These are phyloP conservation scores for Salix caprea DNA, from an alignment of 345 rosid species.

Conservation along the genomic window DNA sequence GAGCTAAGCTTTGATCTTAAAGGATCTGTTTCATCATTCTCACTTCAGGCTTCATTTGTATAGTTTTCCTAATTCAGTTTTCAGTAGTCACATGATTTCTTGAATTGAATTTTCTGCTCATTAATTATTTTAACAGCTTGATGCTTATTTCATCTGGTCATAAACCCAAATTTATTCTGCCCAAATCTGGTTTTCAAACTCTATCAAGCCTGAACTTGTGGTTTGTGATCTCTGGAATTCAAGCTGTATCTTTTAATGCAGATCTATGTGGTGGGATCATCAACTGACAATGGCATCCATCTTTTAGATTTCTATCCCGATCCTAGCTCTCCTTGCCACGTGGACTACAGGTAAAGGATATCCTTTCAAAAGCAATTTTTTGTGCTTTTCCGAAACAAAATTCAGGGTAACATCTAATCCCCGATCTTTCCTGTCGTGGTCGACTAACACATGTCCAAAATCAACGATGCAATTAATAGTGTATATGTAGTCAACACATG, in stretches of 20 bases:
- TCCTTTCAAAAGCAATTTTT: not conserved
- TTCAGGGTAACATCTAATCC: not conserved
- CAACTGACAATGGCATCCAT: slow-evolving; percentile 70
- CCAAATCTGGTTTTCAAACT: not conserved
- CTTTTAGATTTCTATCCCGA: slow-evolving; percentile 87
- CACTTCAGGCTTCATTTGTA: too few species aligned
- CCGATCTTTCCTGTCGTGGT: not conserved
- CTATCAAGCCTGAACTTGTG: not conserved
- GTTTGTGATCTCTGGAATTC: not conserved
- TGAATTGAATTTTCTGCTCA: too few species aligned
- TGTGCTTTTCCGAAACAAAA: not conserved
- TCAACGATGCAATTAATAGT: not conserved
- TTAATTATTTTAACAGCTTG: too few species aligned
- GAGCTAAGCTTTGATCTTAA: too few species aligned
- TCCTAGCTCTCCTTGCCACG: slow-evolving; percentile 75
- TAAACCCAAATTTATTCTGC: not conserved
- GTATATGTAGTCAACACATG: not conserved
- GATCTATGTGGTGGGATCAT: slow-evolving; percentile 79
- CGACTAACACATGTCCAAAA: not conserved
- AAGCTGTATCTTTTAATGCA: slow-evolving; percentile 27
- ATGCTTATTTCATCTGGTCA: not conserved
- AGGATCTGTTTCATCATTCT: too few species aligned
- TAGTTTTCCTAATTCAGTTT: too few species aligned
- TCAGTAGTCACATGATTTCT: too few species aligned
- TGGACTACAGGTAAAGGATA: slow-evolving; percentile 58